Percentiles rank a stretch among this genome's conserved stretches.
Evolutionary conservation across 805 yeast genomes (phyloP).

Genomic region (Yamadazyma sp.): DNA sequence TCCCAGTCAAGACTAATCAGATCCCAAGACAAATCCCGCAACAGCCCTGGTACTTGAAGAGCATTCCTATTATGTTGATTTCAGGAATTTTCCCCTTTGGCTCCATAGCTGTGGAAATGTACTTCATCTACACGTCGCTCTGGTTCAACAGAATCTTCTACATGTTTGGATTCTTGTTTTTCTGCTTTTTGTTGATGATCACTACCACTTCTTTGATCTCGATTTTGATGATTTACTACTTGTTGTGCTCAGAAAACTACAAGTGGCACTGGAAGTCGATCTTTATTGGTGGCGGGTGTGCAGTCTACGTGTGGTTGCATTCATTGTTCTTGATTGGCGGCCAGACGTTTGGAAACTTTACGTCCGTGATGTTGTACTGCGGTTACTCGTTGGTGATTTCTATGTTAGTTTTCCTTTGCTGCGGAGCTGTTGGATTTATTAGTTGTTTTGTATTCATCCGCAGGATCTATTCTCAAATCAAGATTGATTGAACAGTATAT

Average conservation of each 20-base stretch:
- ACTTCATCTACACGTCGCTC: constrained; percentile 83
- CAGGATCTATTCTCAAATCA: constrained; percentile 79
- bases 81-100: constrained; percentile 95
- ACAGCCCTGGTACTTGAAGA: constrained; percentile 80
- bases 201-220: constrained; percentile 81
- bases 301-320: constrained; percentile 81
- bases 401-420: constrained; percentile 67
- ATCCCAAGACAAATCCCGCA: constrained; percentile 94
- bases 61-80: constrained; percentile 63
- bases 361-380: constrained; percentile 73
- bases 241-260: constrained; percentile 87
- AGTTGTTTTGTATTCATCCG: constrained; percentile 72
- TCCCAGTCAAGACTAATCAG: constrained; percentile 90
- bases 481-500: constrained; percentile 55
- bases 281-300: constrained; percentile 85
- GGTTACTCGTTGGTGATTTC: constrained; percentile 82
- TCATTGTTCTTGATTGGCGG: constrained; percentile 73
- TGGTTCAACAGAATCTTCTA: constrained; percentile 94
- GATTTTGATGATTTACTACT: constrained; percentile 75
- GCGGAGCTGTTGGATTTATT: constrained; percentile 86
- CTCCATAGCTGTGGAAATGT: constrained; percentile 91
- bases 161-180: constrained; percentile 95
- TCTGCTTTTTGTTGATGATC: constrained; percentile 81
- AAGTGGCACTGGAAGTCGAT: constrained; percentile 97
- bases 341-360: constrained; percentile 62